Conservation (phyloP, 2,329 filamentous ascomycete species). For the Mollisia scopiformis region DNA sequence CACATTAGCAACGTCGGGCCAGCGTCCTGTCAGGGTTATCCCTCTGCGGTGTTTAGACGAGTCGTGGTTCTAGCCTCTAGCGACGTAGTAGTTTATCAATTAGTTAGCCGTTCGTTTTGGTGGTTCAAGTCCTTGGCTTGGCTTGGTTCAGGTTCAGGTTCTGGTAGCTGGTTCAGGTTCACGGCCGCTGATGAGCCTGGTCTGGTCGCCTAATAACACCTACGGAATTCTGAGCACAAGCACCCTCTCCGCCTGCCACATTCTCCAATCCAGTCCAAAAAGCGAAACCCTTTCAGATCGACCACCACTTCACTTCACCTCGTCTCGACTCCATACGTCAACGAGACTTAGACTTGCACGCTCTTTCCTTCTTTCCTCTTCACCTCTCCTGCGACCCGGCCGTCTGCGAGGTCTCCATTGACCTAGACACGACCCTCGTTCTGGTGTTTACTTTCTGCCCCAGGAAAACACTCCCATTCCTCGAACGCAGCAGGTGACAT, state of each 20-base stretch:
- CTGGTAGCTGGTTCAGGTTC: too few species aligned
- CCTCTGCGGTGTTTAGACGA: background rate
- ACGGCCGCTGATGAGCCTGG: background rate
- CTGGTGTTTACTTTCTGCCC: background rate
- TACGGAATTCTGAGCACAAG: too few species aligned
- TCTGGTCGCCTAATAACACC: too few species aligned
- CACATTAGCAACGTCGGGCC: conserved; percentile 9
- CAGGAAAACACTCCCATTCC: conserved; percentile 4
- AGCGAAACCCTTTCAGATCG: background rate
- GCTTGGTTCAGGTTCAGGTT: too few species aligned
- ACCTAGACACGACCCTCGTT: background rate
- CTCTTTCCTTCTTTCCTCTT: background rate
- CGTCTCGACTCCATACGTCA: too few species aligned
- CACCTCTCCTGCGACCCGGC: background rate
- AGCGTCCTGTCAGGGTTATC: conserved; percentile 10
- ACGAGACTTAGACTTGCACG: background rate
- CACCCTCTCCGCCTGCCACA: conserved; percentile 2
- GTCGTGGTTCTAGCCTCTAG: background rate
- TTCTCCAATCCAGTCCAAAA: background rate
- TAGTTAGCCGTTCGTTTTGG: too few species aligned
- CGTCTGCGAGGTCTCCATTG: background rate
- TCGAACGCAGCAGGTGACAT: conserved; percentile 26
- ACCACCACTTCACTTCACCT: background rate
- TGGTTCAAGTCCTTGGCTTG: too few species aligned
- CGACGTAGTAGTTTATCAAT: background rate